Percentiles rank a stretch among this genome's conserved stretches.
Evolutionary conservation across 495 filamentous ascomycete genomes (phyloP).

Genomic region (Neurospora sp.): DNA sequence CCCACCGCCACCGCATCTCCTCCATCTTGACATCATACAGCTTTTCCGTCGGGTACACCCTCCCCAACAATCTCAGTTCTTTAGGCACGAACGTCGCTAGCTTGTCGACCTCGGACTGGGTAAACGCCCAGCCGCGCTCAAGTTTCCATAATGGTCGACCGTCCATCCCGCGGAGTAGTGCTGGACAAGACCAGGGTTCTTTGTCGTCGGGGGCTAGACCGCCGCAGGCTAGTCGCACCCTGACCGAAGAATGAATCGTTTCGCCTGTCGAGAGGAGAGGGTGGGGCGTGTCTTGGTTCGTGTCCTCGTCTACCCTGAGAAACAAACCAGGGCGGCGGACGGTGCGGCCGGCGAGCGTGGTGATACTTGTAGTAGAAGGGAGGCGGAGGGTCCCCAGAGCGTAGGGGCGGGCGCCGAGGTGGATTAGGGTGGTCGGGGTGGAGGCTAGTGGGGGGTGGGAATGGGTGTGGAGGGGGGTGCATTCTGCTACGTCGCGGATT

Average conservation of each 20-base stretch:
- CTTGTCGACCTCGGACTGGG: background rate
- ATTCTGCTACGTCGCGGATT: background rate
- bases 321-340: conserved; percentile 19
- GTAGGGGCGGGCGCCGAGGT: conserved; percentile 20
- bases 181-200: conserved; percentile 15
- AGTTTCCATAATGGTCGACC: conserved; percentile 9
- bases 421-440: background rate
- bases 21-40: conserved; percentile 9
- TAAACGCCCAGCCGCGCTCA: background rate
- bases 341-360: conserved; percentile 15
- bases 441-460: background rate
- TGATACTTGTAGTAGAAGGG: conserved; percentile 17
- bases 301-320: conserved; percentile 20
- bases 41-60: conserved; percentile 8
- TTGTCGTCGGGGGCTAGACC: conserved; percentile 21
- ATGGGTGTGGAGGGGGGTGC: background rate
- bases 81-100: background rate
- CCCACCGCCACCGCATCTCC: conserved; percentile 20
- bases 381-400: conserved; percentile 9
- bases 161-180: conserved; percentile 1
- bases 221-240: conserved; percentile 15
- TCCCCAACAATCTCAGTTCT: background rate
- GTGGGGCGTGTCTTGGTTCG: conserved; percentile 21
- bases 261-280: conserved; percentile 19
- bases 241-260: conserved; percentile 16